A percentile compares a stretch with the other conserved stretches of the same genome.
These are phyloP conservation scores for Pistacia atlantica DNA, from an alignment of 345 rosid species.

Conservation along the genomic window DNA sequence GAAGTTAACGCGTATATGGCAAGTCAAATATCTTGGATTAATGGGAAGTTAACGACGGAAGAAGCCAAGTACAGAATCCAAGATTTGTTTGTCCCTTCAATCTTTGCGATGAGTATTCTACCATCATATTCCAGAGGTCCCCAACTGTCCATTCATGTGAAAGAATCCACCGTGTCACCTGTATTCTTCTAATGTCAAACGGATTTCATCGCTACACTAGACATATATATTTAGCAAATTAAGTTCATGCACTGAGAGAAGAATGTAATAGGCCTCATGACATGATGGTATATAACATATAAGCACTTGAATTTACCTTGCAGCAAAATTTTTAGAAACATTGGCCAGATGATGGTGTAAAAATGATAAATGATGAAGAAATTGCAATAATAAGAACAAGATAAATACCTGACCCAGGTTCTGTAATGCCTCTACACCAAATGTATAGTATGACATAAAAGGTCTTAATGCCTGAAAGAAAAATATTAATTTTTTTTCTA, in stretches of 20 bases:
- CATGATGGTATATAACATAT: not conserved
- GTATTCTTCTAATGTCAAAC: constrained; percentile 27
- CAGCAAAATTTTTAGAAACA: not conserved
- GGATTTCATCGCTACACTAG: not conserved
- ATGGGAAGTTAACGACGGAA: constrained; percentile 47
- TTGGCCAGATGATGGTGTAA: not conserved
- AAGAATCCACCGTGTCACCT: constrained; percentile 79
- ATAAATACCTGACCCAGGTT: constrained; percentile 63
- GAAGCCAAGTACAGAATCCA: constrained; percentile 85
- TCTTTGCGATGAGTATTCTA: constrained; percentile 72
- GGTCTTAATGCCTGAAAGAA: constrained; percentile 77
- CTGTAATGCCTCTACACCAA: constrained; percentile 49
- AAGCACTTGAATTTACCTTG: too few relatives aligned
- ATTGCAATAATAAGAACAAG: constrained; percentile 13
- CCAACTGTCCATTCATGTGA: constrained; percentile 89
- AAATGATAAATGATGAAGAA: not conserved
- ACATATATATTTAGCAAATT: not conserved
- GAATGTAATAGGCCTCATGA: not conserved
- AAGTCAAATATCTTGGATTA: not conserved
- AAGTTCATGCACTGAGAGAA: too few relatives aligned
- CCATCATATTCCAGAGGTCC: constrained; percentile 86
- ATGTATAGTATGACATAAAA: constrained; percentile 65
- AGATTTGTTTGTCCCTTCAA: constrained; percentile 45
- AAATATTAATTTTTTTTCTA: constrained; percentile 7
- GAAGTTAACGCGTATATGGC: not conserved